Evolutionary conservation across 78 protist species (phyloP).

Genomic region (Cavenderia fasciculata): DNA sequence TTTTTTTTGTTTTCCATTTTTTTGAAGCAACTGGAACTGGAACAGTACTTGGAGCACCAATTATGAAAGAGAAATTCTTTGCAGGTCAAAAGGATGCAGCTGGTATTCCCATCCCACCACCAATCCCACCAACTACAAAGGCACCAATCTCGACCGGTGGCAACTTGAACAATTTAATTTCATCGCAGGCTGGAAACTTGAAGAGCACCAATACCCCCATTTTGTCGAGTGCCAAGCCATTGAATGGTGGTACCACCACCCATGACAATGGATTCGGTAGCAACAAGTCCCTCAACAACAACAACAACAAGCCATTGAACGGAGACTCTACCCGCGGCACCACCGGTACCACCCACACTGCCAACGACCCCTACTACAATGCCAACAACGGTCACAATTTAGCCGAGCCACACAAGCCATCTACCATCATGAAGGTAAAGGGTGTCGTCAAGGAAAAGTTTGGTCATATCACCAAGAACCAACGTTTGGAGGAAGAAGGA

Average conservation of each 20-base stretch:
- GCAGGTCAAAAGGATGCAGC: too few relatives aligned
- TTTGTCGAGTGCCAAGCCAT: too few relatives aligned
- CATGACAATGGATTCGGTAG: too few relatives aligned
- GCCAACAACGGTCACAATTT: constrained; percentile 1
- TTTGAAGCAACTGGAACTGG: neutral
- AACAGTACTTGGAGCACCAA: neutral
- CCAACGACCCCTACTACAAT: neutral
- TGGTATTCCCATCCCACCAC: constrained; percentile 10
- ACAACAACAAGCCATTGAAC: neutral
- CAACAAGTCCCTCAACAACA: neutral
- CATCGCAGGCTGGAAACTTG: too few relatives aligned
- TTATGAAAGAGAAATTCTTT: neutral
- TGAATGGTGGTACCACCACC: neutral
- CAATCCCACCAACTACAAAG: too few relatives aligned
- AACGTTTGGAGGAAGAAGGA: constrained; percentile 48
- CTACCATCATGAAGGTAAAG: constrained; percentile 40
- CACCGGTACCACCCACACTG: neutral
- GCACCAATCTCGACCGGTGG: too few relatives aligned
- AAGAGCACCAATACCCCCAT: too few relatives aligned
- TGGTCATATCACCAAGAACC: constrained; percentile 63
- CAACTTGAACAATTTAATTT: too few relatives aligned
- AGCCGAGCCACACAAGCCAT: constrained; percentile 72
- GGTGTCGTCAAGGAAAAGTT: constrained; percentile 57
- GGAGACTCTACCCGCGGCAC: neutral
- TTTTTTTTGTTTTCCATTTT: neutral